Conservation (phyloP, 441 rosid species). For the Euphorbia schlechtendalii region DNA sequence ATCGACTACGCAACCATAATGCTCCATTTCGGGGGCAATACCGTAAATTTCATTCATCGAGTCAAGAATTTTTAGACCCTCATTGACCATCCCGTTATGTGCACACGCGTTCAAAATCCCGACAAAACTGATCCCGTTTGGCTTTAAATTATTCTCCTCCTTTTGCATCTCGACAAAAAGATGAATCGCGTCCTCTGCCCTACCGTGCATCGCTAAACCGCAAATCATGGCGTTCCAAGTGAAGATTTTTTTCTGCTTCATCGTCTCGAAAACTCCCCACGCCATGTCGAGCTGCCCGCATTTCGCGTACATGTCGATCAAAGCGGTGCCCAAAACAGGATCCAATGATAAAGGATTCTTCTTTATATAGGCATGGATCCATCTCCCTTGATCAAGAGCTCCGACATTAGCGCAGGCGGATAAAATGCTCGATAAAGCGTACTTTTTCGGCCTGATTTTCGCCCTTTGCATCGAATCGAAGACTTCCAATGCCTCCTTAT, state of each 20-base stretch:
- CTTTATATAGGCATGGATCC: slow-evolving; percentile 49
- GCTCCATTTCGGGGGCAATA: slow-evolving; percentile 43
- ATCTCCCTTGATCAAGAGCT: slow-evolving; percentile 52
- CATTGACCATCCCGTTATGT: slow-evolving; percentile 46
- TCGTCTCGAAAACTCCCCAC: slow-evolving; percentile 42
- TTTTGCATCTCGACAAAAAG: slow-evolving; percentile 40
- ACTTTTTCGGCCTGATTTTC: slow-evolving; percentile 35
- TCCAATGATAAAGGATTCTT: slow-evolving; percentile 40
- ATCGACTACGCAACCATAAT: slow-evolving; percentile 61
- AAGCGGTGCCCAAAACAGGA: slow-evolving; percentile 48
- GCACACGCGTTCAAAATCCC: slow-evolving; percentile 56
- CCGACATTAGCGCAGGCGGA: slow-evolving; percentile 55
- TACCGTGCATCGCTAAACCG: slow-evolving; percentile 53
- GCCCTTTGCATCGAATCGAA: slow-evolving; percentile 46
- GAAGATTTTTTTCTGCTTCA: slow-evolving; percentile 39
- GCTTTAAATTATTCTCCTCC: slow-evolving; percentile 28
- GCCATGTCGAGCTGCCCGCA: slow-evolving; percentile 51
- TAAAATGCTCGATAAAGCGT: slow-evolving; percentile 44
- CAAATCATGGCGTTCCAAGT: slow-evolving; percentile 64
- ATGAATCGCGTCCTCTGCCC: slow-evolving; percentile 48
- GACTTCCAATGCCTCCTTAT: slow-evolving; percentile 44
- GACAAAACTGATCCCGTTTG: slow-evolving; percentile 47
- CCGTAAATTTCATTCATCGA: slow-evolving; percentile 39
- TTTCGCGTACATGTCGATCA: slow-evolving; percentile 55
- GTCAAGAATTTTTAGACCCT: slow-evolving; percentile 40